Evolutionary conservation across 78 protist genomes (phyloP).

Genomic region (Chrysochromulina tobinii): DNA sequence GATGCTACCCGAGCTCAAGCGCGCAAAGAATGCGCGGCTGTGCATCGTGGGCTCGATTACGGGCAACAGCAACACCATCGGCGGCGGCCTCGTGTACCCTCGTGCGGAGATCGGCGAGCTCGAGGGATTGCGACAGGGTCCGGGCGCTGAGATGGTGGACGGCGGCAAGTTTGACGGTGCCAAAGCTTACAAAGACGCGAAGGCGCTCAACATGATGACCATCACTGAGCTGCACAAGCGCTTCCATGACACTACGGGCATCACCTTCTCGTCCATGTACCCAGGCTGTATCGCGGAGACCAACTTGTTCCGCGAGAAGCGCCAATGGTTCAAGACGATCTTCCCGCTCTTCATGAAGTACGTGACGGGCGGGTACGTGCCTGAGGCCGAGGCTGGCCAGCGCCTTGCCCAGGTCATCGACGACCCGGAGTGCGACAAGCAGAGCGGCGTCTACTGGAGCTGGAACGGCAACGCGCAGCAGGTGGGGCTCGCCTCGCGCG

Average conservation of each 20-base stretch:
- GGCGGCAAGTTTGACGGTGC: constrained; percentile 24
- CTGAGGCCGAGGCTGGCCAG: constrained; percentile 37
- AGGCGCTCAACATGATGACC: constrained; percentile 37
- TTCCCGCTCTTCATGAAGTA: not conserved
- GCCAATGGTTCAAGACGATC: not conserved
- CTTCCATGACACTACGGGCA: constrained; percentile 19
- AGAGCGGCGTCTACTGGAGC: constrained; percentile 31
- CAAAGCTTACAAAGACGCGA: constrained; percentile 33
- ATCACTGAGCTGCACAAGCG: constrained; percentile 10
- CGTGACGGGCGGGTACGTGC: constrained; percentile 33
- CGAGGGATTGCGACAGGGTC: not conserved
- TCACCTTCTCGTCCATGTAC: constrained; percentile 27
- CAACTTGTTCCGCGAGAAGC: constrained; percentile 37
- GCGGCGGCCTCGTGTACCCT: constrained; percentile 28
- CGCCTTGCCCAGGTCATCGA: constrained; percentile 15
- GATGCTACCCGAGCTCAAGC: not conserved
- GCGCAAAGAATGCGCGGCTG: constrained; percentile 7
- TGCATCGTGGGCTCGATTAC: constrained; percentile 39
- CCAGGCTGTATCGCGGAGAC: constrained; percentile 51
- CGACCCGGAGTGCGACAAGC: not conserved
- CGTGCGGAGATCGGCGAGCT: constrained; percentile 39
- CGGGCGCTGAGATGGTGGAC: constrained; percentile 12
- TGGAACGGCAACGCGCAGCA: constrained; percentile 43
- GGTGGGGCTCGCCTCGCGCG: not conserved
- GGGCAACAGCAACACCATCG: constrained; percentile 42